Evolutionary conservation across 2,329 filamentous ascomycete species (phyloP), one percentile per base, ranked within the genome.

Genomic region (Aspergillus texensis): DNA sequence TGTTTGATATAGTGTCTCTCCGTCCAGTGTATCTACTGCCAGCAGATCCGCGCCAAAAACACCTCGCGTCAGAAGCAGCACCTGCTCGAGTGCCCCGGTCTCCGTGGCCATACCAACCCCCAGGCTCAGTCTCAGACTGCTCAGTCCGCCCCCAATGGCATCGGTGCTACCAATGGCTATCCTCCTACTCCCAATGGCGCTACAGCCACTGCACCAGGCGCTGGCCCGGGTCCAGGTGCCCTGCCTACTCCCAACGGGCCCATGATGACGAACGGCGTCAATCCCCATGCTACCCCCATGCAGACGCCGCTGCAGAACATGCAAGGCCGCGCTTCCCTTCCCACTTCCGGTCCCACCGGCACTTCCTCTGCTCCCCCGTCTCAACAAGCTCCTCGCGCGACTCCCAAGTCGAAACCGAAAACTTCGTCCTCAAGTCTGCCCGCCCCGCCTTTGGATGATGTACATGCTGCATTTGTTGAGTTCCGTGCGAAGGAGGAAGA

Each of bases 21-120:
- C 52, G 82, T 83, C 26, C 82, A 83, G 75, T 84, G 82, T 73
- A 83, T 83, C 74, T 83, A 84, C 70, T 84, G 82, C 66, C 81
- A 83, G 70, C 81, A 83, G 72, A 83, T 83, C 62, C 79, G 82
- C 65, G 82, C 82, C 71, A 84, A 84, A 76, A 84, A 84, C 68
- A 84, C 82, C 61, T 82, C 80, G 64, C 80, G 82, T 65, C 82
- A 83, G 75, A 83, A 83, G 71, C 80, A 83, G 69, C 82, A 84
- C 70, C 74, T 83, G 21, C 80, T 82, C 62, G 81, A 83, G 69
- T 84, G 82, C 68, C 81, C 81, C 57, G 81, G 80, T 62, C 74
- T 82, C 41, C 79, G 80, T 60, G 80, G 80, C 62, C 80, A 82
- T 67, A 74, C 77, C 60, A 79, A 79, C 68, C 76, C 79, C 61